Evolutionary conservation across 257 asterid species (phyloP).

Genomic region (Perilla frutescens): DNA sequence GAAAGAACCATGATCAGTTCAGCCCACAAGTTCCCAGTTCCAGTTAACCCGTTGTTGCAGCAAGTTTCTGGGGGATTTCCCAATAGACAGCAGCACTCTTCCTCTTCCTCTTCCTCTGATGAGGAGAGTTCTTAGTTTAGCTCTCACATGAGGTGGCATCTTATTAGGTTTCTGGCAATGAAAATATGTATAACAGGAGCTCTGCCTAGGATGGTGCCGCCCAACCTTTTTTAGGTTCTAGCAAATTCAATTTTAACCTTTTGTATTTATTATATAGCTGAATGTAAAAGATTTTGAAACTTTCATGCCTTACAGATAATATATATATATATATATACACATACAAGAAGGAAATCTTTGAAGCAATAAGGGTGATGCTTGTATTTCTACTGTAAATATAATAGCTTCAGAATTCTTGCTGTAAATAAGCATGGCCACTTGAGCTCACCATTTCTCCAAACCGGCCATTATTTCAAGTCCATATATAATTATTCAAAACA

Average conservation of each 20-base stretch:
- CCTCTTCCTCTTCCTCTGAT: constrained; percentile 49
- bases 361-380: constrained; percentile 29
- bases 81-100: constrained; percentile 34
- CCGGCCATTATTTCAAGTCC: no score
- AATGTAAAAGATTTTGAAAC: constrained; percentile 47
- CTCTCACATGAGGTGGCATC: constrained; percentile 18
- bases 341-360: constrained; percentile 38
- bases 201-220: constrained; percentile 25
- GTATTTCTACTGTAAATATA: constrained; percentile 37
- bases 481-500: no score
- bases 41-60: constrained; percentile 85
- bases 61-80: constrained; percentile 51
- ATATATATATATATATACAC: constrained; percentile 25
- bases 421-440: constrained; percentile 28
- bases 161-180: constrained; percentile 23
- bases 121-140: constrained; percentile 51
- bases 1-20: constrained; percentile 78
- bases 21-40: constrained; percentile 85
- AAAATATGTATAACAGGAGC: constrained; percentile 17
- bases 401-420: constrained; percentile 36
- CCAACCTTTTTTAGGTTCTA: constrained; percentile 34
- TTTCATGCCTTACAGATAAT: constrained; percentile 33
- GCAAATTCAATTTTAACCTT: constrained; percentile 27
- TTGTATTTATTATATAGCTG: constrained; percentile 60
- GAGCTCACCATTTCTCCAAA: no score